phyloP scores from a whole-genome alignment of 805 yeast species.

The Ogataea methanolica region DNA sequence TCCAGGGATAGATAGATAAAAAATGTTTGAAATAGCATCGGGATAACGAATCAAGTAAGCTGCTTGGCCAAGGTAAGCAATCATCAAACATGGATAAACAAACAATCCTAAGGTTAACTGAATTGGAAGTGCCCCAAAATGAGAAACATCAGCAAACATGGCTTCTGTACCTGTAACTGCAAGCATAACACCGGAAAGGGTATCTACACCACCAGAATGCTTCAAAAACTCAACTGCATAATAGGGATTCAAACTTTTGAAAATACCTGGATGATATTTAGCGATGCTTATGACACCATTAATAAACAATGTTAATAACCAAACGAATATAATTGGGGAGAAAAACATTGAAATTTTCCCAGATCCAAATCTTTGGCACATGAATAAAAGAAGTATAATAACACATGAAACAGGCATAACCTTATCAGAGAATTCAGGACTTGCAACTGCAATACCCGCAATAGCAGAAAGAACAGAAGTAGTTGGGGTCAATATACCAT shows the following conservation, averaged over 20 bases:
- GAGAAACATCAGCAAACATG: conserved; percentile 61
- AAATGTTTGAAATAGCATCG: conserved; percentile 35
- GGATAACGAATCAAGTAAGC: conserved; percentile 44
- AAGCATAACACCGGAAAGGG: conserved; percentile 48
- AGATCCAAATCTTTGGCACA: conserved; percentile 47
- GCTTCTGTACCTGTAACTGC: conserved; percentile 59
- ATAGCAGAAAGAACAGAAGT: conserved; percentile 57
- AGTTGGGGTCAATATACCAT: conserved; percentile 60
- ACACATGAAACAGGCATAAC: conserved; percentile 48
- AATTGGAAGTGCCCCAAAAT: conserved; percentile 46
- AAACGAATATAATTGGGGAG: conserved; percentile 50
- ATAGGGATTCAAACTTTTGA: conserved; percentile 46
- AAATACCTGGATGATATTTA: conserved; percentile 35
- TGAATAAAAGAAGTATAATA: conserved; percentile 40
- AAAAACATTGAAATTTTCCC: conserved; percentile 42
- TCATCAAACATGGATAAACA: conserved; percentile 49
- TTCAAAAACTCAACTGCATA: conserved; percentile 44
- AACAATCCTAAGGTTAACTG: conserved; percentile 41
- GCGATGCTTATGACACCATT: conserved; percentile 44
- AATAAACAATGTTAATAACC: conserved; percentile 43
- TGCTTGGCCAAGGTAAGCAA: conserved; percentile 56
- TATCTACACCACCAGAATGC: conserved; percentile 29
- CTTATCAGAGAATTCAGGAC: conserved; percentile 35
- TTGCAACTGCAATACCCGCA: conserved; percentile 51
- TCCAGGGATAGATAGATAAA: conserved; percentile 49